Conservation (phyloP, 768 basidiomycete genomes). For the Leccinum sublutescens region DNA sequence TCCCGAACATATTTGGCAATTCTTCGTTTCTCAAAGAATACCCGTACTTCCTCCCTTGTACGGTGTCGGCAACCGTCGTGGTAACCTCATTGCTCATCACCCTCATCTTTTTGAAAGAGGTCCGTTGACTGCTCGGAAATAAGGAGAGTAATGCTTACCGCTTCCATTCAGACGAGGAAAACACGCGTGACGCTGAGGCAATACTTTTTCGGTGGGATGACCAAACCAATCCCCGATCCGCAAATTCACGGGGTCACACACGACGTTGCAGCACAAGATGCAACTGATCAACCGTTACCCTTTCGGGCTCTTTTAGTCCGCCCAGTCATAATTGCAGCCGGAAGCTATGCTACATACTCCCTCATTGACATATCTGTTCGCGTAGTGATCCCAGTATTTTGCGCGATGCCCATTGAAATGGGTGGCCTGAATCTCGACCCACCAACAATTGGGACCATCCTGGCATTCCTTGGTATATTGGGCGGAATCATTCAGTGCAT, state of each 20-base stretch:
- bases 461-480: slow-evolving; percentile 25
- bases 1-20: slow-evolving; percentile 57
- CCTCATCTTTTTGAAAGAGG: slow-evolving; percentile 56
- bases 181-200: slow-evolving; percentile 13
- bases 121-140: slow-evolving; percentile 10
- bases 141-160: not conserved
- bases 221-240: not conserved
- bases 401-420: slow-evolving; percentile 29
- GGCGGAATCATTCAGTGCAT: slow-evolving; percentile 53
- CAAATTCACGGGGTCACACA: not conserved
- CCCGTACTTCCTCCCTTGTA: slow-evolving; percentile 77
- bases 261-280: not conserved
- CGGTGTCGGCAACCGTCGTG: slow-evolving; percentile 57
- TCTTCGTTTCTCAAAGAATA: slow-evolving; percentile 57
- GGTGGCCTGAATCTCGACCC: slow-evolving; percentile 30
- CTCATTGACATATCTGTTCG: slow-evolving; percentile 64
- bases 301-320: slow-evolving; percentile 48
- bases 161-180: slow-evolving; percentile 14
- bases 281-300: slow-evolving; percentile 35
- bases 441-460: slow-evolving; percentile 28
- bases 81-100: slow-evolving; percentile 49
- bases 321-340: slow-evolving; percentile 54
- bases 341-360: slow-evolving; percentile 60
- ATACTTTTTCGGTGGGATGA: slow-evolving; percentile 14
- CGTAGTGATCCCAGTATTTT: slow-evolving; percentile 39